These are phyloP conservation scores for Litchi chinensis DNA, from an alignment of 345 rosid genomes.

Conservation along the genomic window DNA sequence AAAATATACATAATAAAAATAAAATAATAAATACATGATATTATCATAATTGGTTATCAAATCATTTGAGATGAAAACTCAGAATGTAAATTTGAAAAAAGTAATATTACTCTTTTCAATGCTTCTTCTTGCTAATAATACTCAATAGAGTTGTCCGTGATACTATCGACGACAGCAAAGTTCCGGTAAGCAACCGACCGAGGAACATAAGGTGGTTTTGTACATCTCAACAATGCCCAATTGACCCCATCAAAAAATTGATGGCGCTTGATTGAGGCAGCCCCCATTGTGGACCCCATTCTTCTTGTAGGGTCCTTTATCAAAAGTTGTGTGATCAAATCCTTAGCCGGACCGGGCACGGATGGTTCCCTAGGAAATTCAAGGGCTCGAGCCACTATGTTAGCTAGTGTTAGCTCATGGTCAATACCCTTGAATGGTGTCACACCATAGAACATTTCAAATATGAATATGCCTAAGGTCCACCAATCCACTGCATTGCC, in stretches of 20 bases:
- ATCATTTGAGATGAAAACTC: not conserved
- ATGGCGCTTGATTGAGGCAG: constrained; percentile 53
- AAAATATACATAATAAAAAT: too few species aligned
- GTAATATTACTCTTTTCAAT: not conserved
- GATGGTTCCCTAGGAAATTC: constrained; percentile 65
- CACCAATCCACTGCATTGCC: constrained; percentile 79
- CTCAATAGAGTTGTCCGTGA: constrained; percentile 35
- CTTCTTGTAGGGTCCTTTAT: constrained; percentile 53
- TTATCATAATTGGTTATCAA: not conserved
- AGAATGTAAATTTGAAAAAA: not conserved
- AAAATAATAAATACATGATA: too few species aligned
- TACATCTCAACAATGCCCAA: constrained; percentile 67
- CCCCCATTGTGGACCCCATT: constrained; percentile 64
- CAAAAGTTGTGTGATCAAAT: constrained; percentile 53
- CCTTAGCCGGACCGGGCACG: constrained; percentile 46
- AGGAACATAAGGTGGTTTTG: constrained; percentile 51
- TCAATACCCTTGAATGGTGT: constrained; percentile 63
- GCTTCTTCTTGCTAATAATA: constrained; percentile 32
- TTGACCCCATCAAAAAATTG: constrained; percentile 55
- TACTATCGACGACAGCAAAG: constrained; percentile 1
- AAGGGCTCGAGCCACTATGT: constrained; percentile 63
- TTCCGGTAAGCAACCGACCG: constrained; percentile 19
- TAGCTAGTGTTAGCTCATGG: constrained; percentile 59
- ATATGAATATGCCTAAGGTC: constrained; percentile 65
- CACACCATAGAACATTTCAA: constrained; percentile 53